Evolutionary conservation across 2,329 filamentous ascomycete species (phyloP), one percentile per base, ranked within the genome.

Genomic region (Fusarium xyrophilum): DNA sequence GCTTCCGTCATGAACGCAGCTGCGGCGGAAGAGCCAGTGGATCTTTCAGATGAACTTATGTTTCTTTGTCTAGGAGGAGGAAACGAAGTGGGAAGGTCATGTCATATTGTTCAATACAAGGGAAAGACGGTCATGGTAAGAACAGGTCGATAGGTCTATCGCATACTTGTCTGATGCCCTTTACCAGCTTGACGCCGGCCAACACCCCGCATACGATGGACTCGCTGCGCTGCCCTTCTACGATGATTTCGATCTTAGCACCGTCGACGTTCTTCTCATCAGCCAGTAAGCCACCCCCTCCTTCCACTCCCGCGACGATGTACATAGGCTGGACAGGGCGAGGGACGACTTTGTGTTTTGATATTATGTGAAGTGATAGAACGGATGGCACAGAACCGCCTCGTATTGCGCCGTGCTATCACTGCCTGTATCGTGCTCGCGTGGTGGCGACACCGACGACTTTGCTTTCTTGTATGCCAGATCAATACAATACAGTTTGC

Each of bases 41-140:
- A 98, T 74, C 93, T 96, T 7, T 88, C 93, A 2, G 96, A 99
- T 77, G 93, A 98, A 83, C 87, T 99, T 61, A 92, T 93, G 82
- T 99, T 99, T 76, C 86, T 97, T 56, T 96, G 93, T 74, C 83
- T 99, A 38, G 96, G 96, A 65, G 96, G 96, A 65, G 96, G 96
- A 72, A 98, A 97, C 79, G 96, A 99, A 81, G 96, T 99, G 66
- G 96, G 96, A 56, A 87, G 96, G 70, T 98, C 96, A 70, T 98
- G 96, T 79, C 96, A 99, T 78, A 97, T 99, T 73, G 89, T 99
- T 63, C 93, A 98, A 76, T 99, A 99, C 86, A 99, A 98, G 82
- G 96, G 96, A 66, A 99, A 99, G 81, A 98, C 95, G 9, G 93
- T 99, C 72, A 99, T 99, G 96, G 93, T 96, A 83, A 73, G 76